A percentile compares a stretch with the other conserved stretches of the same genome.
These are phyloP conservation scores for Hypoxylon fragiforme DNA, from an alignment of 495 filamentous ascomycete species.

Conservation along the genomic window DNA sequence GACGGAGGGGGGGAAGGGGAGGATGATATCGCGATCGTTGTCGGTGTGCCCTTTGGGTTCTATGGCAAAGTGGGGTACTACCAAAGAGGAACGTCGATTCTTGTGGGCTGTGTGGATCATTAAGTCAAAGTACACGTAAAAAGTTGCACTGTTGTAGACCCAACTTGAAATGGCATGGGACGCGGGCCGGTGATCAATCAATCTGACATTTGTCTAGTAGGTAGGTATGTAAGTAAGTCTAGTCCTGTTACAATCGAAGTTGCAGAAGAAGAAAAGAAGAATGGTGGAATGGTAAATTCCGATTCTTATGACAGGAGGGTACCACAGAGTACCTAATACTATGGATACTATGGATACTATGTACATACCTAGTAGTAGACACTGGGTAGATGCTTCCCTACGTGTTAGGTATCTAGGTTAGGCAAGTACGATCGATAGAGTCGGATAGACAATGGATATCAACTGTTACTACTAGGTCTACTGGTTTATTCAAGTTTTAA, in stretches of 20 bases:
- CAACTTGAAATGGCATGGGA: conserved; percentile 16
- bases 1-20: conserved; percentile 7
- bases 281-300: too few species aligned
- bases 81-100: conserved; percentile 25
- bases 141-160: not conserved
- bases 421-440: not conserved
- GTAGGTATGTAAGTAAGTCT: too few species aligned
- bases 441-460: not conserved
- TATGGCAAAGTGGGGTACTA: conserved; percentile 21
- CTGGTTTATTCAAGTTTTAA: not conserved
- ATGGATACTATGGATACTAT: not conserved
- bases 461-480: not conserved
- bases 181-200: conserved; percentile 15
- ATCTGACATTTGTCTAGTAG: conserved; percentile 7
- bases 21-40: conserved; percentile 33
- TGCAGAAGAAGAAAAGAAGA: conserved; percentile 12
- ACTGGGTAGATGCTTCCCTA: not conserved
- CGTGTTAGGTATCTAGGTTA: not conserved
- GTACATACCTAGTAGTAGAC: not conserved
- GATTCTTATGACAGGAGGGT: too few species aligned
- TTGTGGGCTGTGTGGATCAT: conserved; percentile 27
- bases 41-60: conserved; percentile 34
- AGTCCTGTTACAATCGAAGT: not conserved
- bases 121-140: conserved; percentile 3
- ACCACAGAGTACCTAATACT: not conserved